phyloP scores from a whole-genome alignment of 495 filamentous ascomycete species.

The Bathelium albidoporum region DNA sequence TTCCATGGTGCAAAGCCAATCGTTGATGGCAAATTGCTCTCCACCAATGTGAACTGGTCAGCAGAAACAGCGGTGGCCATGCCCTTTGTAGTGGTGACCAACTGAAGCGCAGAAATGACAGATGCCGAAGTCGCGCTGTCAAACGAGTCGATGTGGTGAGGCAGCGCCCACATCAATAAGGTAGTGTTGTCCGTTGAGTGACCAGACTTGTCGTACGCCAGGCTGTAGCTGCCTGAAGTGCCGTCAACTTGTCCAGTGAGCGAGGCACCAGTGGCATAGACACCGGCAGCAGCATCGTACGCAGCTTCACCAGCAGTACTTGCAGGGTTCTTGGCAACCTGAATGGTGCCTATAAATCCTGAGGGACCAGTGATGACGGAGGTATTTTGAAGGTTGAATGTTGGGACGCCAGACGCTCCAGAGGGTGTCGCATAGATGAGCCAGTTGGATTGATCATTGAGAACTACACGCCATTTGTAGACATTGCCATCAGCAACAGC shows the following conservation, averaged over 20 bases:
- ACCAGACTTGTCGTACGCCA: conserved; percentile 61
- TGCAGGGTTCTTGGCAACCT: conserved; percentile 65
- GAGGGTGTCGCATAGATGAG: conserved; percentile 63
- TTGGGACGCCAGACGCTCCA: conserved; percentile 33
- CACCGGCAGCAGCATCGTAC: conserved; percentile 67
- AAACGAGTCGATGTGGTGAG: conserved; percentile 75
- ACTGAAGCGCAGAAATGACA: conserved; percentile 46
- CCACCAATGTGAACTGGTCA: conserved; percentile 71
- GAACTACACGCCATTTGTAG: conserved; percentile 63
- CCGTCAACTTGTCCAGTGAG: conserved; percentile 54
- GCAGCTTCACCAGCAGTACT: conserved; percentile 50
- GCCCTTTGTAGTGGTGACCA: conserved; percentile 84
- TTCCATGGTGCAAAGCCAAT: conserved; percentile 74
- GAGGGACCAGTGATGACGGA: conserved; percentile 40
- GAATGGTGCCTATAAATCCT: conserved; percentile 60
- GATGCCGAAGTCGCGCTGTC: conserved; percentile 42
- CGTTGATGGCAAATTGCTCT: conserved; percentile 56
- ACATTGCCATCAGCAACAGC: conserved; percentile 48
- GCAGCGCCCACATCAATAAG: conserved; percentile 79
- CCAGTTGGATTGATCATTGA: conserved; percentile 70
- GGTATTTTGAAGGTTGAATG: conserved; percentile 38
- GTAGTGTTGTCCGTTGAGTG: conserved; percentile 34
- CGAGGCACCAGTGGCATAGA: conserved; percentile 52
- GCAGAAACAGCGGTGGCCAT: conserved; percentile 59
- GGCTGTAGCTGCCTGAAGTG: conserved; percentile 55